phyloP scores from a whole-genome alignment of 306 rosid genomes.

The Citrullus mucosospermus region DNA sequence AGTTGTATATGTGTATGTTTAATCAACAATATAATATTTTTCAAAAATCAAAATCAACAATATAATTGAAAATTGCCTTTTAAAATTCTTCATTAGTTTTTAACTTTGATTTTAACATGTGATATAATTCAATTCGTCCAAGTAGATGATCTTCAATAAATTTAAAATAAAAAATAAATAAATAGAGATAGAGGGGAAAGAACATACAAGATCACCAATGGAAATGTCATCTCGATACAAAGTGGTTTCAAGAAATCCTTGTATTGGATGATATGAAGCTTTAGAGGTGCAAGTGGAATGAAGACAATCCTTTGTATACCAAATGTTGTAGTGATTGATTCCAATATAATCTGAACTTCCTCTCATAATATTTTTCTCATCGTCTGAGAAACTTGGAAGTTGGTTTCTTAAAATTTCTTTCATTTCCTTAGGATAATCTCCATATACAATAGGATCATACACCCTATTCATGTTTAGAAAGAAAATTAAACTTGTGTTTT shows the following conservation, averaged over 20 bases:
- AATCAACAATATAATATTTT: too few relatives aligned
- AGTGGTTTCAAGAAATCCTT: slow-evolving; percentile 24
- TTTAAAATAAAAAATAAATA: too few relatives aligned
- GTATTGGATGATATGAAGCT: slow-evolving; percentile 18
- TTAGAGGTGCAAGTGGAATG: slow-evolving; percentile 19
- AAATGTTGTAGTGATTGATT: slow-evolving; percentile 38
- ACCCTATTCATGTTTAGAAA: slow-evolving; percentile 16
- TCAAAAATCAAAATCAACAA: too few relatives aligned
- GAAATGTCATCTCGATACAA: slow-evolving; percentile 34
- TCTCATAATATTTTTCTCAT: slow-evolving; percentile 29
- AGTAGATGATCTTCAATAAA: too few relatives aligned
- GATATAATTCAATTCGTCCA: too few relatives aligned
- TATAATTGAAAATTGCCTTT: too few relatives aligned
- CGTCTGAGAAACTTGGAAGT: slow-evolving; percentile 30
- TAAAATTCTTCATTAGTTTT: too few relatives aligned
- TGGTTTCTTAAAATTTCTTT: slow-evolving; percentile 25
- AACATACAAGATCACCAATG: slow-evolving; percentile 36
- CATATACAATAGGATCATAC: slow-evolving; percentile 40
- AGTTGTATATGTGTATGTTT: too few relatives aligned
- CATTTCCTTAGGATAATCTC: slow-evolving; percentile 56
- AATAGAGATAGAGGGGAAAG: not conserved
- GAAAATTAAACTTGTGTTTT: too few relatives aligned
- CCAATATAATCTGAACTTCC: slow-evolving; percentile 50
- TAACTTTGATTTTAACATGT: too few relatives aligned
- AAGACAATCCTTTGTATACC: slow-evolving; percentile 43